Evolutionary conservation across 2,329 filamentous ascomycete species (phyloP), one percentile per base, ranked within the genome.

Genomic region (Fusarium sp.): DNA sequence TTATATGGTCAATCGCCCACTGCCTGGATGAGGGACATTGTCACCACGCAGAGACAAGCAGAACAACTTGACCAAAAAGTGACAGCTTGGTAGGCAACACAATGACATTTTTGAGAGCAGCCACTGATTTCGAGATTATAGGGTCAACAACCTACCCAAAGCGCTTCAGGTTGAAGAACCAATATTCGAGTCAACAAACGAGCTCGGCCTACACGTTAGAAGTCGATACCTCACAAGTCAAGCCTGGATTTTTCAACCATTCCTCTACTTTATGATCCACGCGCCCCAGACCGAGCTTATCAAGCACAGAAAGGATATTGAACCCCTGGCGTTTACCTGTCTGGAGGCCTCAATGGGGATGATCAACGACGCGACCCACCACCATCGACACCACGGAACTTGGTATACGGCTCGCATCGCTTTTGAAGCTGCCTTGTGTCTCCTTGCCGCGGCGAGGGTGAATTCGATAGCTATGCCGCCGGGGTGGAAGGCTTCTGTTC

Each of bases 301-400:
- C 20, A 57, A 57, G 22, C 54, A 57, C 10, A 57, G 54, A 38
- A 57, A 57, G 16, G 33, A 57, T 9, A 57, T 57, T 25, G 54
- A 57, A 22, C 54, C 54, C 1, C 14, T 57, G 5, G 54, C 54
- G 9, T 57, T 36, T 13, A 36, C 31, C 6, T 57, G 54, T 14
- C 54, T 57, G 5, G 54, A 57, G 8, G 22, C 25, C 20, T 57
- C 54, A 3, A 57, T 57, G 54, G 31, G 16, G 33, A 10, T 27
- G 20, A 60, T 60, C 36, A 60, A 60, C 25, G 57, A 60, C 11
- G 57, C 57, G 25, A 60, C 57, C 3, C 38, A 60, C 13, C 57
- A 60, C 18, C 57, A 60, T 60, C 57, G 57, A 18, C 57, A 60
- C 38, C 57, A 60, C 35, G 57, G 57, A 13, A 60, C 33, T 18